Evolutionary conservation across 176 grass and related monocot genomes (phyloP).

Genomic region (Sorghum bicolor): DNA sequence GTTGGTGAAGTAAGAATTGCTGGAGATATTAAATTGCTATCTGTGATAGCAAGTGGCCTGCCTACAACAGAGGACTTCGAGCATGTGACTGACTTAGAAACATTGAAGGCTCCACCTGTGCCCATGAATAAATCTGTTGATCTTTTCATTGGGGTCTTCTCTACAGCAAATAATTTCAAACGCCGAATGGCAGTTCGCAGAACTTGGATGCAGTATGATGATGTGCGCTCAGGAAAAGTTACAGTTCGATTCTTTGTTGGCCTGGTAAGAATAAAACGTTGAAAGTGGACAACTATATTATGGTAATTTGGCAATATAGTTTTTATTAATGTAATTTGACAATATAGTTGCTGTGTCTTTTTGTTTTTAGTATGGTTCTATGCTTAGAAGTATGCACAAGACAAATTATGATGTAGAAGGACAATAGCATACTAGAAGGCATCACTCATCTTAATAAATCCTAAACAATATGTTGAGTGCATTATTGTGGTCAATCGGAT

Average conservation of each 20-base stretch:
- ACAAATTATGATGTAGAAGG: conserved; percentile 6
- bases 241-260: conserved; percentile 94
- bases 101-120: conserved; percentile 66
- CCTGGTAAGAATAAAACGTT: conserved; percentile 66
- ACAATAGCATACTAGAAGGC: background rate
- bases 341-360: background rate
- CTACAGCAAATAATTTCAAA: conserved; percentile 99
- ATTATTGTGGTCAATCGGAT: background rate
- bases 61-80: conserved; percentile 92
- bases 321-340: background rate
- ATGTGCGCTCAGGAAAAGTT: conserved; percentile 69
- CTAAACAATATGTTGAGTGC: conserved; percentile 1
- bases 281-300: background rate
- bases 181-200: conserved; percentile 92
- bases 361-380: background rate
- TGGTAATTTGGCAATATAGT: background rate
- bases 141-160: conserved; percentile 93
- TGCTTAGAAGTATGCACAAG: background rate
- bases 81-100: conserved; percentile 77
- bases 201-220: conserved; percentile 99
- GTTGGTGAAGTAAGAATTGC: conserved; percentile 87
- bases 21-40: conserved; percentile 90
- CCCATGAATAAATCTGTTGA: conserved; percentile 56
- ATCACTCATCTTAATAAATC: conserved; percentile 7
- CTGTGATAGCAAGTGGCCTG: conserved; percentile 95